Base-by-base conservation (phyloP, 371 early-diverging fungal species). In the Mortierella sp. region DNA sequence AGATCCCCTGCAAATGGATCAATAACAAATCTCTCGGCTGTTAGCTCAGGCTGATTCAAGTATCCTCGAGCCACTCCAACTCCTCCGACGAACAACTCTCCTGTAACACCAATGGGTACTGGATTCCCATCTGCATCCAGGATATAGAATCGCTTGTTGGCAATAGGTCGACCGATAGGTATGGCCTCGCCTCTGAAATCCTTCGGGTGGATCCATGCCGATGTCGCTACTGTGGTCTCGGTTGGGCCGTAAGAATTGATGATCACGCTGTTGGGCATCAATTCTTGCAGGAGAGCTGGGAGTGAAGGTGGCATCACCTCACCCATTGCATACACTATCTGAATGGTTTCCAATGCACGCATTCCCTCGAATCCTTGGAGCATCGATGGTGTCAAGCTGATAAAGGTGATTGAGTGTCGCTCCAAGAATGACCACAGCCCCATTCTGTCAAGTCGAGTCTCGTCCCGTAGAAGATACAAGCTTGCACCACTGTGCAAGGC, bases 241-340 rank as follows among this genome's bases (percentile, higher is more conserved):
- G 67, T 66, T 1, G 54, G 29, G 5, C 67, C 60, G 47, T 66
- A 66, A 24, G 8, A 25, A 29, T 59, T 58, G 12, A 64, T 27
- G 8, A 56, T 40, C 3, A 28, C 25, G 13, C 31, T 14, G 28
- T 31, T 34, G 8, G 29, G n/a, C n/a, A 41, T 17, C 2, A 44
- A 21, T 19, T 10, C 5, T 27, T 29, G 6, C 29, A 56, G 10
- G 1, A 14, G 0, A 10, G 14, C 1, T 24, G 43, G 4, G 14
- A 22, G 31, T 0, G 43, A 3, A 1, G 54, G 12, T 1, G 45
- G 14, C 3, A 49, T 21, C 0, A 56, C 56, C 21, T 63, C 63
- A 7, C 55, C 63, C 6, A 12, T 47, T 3, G 27, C 8, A 1
- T 47, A 10, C n/a, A 62, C 7, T 17, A 37, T 47, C 28, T 24